Conservation (phyloP, 2,329 filamentous ascomycete genomes). For the Ciborinia camelliae region DNA sequence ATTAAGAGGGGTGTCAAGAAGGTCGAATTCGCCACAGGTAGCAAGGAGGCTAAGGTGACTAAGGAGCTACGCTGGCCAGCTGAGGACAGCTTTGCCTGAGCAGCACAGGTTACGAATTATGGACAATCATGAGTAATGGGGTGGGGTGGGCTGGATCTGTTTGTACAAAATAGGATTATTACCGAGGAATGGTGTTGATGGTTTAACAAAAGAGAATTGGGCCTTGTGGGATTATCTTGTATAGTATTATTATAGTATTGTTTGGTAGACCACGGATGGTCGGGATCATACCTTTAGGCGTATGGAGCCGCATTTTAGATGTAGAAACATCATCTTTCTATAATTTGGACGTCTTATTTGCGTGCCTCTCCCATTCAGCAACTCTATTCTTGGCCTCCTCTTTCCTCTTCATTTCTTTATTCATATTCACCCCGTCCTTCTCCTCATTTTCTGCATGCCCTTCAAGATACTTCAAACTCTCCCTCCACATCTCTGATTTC, state of each 20-base stretch:
- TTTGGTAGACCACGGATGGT: slow-evolving; percentile 7
- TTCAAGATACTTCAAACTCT: slow-evolving; percentile 58
- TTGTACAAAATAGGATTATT: slow-evolving; percentile 24
- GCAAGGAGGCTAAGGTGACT: neutral
- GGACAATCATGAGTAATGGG: slow-evolving; percentile 23
- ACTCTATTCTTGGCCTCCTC: slow-evolving; percentile 27
- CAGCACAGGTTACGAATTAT: slow-evolving; percentile 15
- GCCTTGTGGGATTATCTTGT: slow-evolving; percentile 16
- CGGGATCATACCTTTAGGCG: slow-evolving; percentile 7
- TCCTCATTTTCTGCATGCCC: slow-evolving; percentile 50
- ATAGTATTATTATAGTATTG: slow-evolving; percentile 19
- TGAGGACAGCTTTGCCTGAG: slow-evolving; percentile 37
- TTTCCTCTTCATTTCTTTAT: slow-evolving; percentile 36
- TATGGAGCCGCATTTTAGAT: neutral
- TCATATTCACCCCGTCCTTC: slow-evolving; percentile 44
- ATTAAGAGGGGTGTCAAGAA: neutral
- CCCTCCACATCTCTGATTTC: slow-evolving; percentile 73
- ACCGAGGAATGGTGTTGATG: slow-evolving; percentile 15
- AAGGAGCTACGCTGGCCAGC: slow-evolving; percentile 29
- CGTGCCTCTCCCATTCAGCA: slow-evolving; percentile 33
- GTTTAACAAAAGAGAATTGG: slow-evolving; percentile 8
- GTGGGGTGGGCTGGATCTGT: slow-evolving; percentile 21
- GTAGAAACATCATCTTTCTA: slow-evolving; percentile 21
- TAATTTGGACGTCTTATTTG: slow-evolving; percentile 29
- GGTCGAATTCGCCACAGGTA: slow-evolving; percentile 3